Evolutionary conservation across 257 asterid species (phyloP).

Genomic region (Ophiorrhiza pumila): DNA sequence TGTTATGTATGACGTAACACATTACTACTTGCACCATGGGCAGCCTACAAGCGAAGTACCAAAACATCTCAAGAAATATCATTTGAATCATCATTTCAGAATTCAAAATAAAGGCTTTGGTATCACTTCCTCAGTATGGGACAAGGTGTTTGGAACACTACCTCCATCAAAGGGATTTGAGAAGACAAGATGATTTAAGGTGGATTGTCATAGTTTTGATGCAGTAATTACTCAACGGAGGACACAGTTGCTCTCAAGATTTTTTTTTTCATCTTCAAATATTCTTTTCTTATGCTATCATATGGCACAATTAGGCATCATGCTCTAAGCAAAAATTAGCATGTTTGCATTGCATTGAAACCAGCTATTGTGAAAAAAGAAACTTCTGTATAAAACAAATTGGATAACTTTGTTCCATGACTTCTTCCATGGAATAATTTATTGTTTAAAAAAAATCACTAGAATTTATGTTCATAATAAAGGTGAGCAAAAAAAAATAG

Average conservation of each 20-base stretch:
- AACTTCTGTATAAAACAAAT: neutral
- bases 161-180: conserved; percentile 53
- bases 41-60: conserved; percentile 61
- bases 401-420: neutral
- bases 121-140: conserved; percentile 88
- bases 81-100: conserved; percentile 89
- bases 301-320: neutral
- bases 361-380: neutral
- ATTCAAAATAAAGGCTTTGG: conserved; percentile 82
- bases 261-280: neutral
- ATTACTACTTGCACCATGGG: conserved; percentile 86
- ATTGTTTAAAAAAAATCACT: too few relatives aligned
- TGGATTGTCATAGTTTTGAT: neutral
- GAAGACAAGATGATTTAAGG: conserved; percentile 39
- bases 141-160: conserved; percentile 76
- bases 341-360: neutral
- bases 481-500: too few relatives aligned
- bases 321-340: neutral
- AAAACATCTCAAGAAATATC: conserved; percentile 77
- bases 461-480: too few relatives aligned
- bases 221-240: neutral
- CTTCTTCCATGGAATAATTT: neutral
- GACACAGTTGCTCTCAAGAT: neutral
- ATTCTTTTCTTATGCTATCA: conserved; percentile 1
- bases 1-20: conserved; percentile 84